These are phyloP conservation scores for Cutaneotrichosporon sp. DNA, from an alignment of 1,284 basidiomycete genomes.

Conservation along the genomic window DNA sequence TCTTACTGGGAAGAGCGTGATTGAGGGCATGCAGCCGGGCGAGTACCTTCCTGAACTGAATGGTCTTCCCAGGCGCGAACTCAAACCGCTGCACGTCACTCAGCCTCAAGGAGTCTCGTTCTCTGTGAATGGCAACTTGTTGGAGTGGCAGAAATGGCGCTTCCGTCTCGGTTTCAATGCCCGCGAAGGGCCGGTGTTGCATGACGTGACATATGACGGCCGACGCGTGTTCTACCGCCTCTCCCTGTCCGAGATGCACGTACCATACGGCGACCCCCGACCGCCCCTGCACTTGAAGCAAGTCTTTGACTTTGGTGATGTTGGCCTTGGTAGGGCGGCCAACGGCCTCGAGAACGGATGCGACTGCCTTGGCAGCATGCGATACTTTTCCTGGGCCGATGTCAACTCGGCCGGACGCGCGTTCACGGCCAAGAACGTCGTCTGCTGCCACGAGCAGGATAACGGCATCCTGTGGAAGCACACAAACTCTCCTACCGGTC, in stretches of 20 bases:
- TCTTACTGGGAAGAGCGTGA: background rate
- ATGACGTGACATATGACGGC: slow-evolving; percentile 46
- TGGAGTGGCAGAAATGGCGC: slow-evolving; percentile 46
- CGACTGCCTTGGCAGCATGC: slow-evolving; percentile 14
- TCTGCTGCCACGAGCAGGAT: slow-evolving; percentile 53
- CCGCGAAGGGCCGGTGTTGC: slow-evolving; percentile 50
- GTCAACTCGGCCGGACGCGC: slow-evolving; percentile 6
- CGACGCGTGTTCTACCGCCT: slow-evolving; percentile 51
- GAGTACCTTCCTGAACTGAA: slow-evolving; percentile 7
- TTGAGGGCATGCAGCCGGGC: background rate
- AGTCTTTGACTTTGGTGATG: slow-evolving; percentile 13
- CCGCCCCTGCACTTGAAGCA: slow-evolving; percentile 40
- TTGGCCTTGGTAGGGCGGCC: slow-evolving; percentile 6
- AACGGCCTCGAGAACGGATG: slow-evolving; percentile 14
- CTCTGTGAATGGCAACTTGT: slow-evolving; percentile 70
- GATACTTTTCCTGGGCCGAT: slow-evolving; percentile 9
- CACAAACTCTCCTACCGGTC: slow-evolving; percentile 7
- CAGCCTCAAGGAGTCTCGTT: slow-evolving; percentile 54
- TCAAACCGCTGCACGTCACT: slow-evolving; percentile 10
- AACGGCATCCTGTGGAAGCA: slow-evolving; percentile 42
- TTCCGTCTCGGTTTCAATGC: slow-evolving; percentile 37
- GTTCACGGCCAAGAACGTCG: slow-evolving; percentile 1
- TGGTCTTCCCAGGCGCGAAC: background rate
- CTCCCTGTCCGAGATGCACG: slow-evolving; percentile 53
- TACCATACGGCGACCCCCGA: slow-evolving; percentile 53